A percentile compares a stretch with the other conserved stretches of the same genome.
Evolutionary conservation across 2,329 filamentous ascomycete species (phyloP).

Genomic region (Nothophaeocryptopus gaeumannii): DNA sequence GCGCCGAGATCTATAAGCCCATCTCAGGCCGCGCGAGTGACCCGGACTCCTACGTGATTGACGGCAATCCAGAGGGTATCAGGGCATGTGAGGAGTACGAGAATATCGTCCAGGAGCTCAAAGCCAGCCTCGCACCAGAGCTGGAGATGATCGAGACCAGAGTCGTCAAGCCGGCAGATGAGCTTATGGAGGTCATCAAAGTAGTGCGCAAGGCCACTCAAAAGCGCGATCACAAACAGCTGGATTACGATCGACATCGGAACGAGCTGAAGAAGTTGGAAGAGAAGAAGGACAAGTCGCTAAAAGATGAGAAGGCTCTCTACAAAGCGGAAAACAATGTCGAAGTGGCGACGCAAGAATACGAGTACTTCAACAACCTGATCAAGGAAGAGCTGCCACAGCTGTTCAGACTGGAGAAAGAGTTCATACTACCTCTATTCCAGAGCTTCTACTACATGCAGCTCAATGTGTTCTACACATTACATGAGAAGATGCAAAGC

Average conservation of each 20-base stretch:
- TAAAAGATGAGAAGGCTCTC: constrained; percentile 96
- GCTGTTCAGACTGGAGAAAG: constrained; percentile 81
- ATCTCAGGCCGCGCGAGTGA: constrained; percentile 96
- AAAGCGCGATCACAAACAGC: constrained; percentile 95
- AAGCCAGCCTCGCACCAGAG: constrained; percentile 83
- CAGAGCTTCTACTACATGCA: constrained; percentile 99
- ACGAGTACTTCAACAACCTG: constrained; percentile 95
- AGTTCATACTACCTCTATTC: constrained; percentile 96
- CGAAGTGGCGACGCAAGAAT: constrained; percentile 90
- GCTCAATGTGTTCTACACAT: constrained; percentile 96
- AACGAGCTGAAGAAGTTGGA: constrained; percentile 85
- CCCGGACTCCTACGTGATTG: constrained; percentile 73
- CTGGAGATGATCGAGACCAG: constrained; percentile 95
- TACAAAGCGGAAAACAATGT: constrained; percentile 93
- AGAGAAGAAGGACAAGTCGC: constrained; percentile 92
- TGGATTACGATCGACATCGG: constrained; percentile 90
- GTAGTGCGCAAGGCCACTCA: constrained; percentile 81
- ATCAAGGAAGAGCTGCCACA: constrained; percentile 94
- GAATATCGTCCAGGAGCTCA: constrained; percentile 80
- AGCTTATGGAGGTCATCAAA: constrained; percentile 92
- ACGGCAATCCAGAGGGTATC: constrained; percentile 91
- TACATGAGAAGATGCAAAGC: constrained; percentile 96
- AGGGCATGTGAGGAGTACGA: constrained; percentile 96
- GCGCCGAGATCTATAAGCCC: constrained; percentile 95
- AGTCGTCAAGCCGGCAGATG: constrained; percentile 87